Percentiles rank a stretch among this genome's conserved stretches.
These are phyloP conservation scores for Mycena leptocephala DNA, from an alignment of 768 basidiomycete genomes.

Conservation along the genomic window DNA sequence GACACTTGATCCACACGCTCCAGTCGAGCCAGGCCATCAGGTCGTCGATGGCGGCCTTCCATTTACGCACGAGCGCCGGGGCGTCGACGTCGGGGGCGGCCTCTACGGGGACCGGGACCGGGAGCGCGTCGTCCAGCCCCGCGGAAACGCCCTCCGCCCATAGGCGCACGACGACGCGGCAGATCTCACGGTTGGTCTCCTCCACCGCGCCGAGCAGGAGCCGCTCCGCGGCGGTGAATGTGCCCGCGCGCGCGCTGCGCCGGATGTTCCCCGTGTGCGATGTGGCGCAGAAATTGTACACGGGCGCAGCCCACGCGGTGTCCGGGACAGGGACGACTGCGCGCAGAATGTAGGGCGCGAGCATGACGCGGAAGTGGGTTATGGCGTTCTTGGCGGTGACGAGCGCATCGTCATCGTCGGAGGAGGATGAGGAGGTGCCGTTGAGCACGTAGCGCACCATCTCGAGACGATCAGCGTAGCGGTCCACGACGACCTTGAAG, in stretches of 20 bases:
- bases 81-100: slow-evolving; percentile 12
- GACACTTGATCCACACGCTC: slow-evolving; percentile 43
- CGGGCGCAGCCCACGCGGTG: slow-evolving; percentile 54
- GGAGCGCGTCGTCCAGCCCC: slow-evolving; percentile 33
- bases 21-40: slow-evolving; percentile 44
- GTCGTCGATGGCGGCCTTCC: slow-evolving; percentile 21
- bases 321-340: slow-evolving; percentile 31
- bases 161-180: slow-evolving; percentile 33
- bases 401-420: slow-evolving; percentile 21
- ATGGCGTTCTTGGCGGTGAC: slow-evolving; percentile 42
- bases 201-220: slow-evolving; percentile 37
- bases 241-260: slow-evolving; percentile 24
- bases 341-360: slow-evolving; percentile 50
- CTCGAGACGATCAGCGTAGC: slow-evolving; percentile 61
- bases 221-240: slow-evolving; percentile 35
- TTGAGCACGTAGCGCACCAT: slow-evolving; percentile 55
- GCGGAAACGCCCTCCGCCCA: slow-evolving; percentile 39
- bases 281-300: slow-evolving; percentile 51
- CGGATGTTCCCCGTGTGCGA: slow-evolving; percentile 49
- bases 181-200: slow-evolving; percentile 41
- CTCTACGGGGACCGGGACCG: slow-evolving; percentile 11
- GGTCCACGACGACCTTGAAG: slow-evolving; percentile 55
- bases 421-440: slow-evolving; percentile 23
- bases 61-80: slow-evolving; percentile 10
- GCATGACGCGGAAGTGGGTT: slow-evolving; percentile 48